A percentile compares a stretch with the other conserved stretches of the same genome.
Conservation (phyloP, 257 asterid genomes). For the Solanum chmielewskii region DNA sequence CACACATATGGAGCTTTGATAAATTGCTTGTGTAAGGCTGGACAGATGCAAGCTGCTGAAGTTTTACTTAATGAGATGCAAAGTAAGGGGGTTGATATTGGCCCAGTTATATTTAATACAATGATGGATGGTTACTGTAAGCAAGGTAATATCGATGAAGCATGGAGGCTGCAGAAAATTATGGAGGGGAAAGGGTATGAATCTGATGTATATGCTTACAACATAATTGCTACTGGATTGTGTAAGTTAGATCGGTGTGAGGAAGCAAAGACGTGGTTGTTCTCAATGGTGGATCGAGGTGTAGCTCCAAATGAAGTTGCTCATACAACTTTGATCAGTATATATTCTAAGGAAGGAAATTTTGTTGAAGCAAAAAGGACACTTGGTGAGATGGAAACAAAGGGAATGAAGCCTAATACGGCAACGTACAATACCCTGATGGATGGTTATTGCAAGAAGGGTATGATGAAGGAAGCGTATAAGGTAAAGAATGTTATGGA, state of each 20-base stretch:
- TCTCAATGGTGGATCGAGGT: conserved; percentile 55
- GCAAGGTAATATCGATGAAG: conserved; percentile 73
- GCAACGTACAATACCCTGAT: conserved; percentile 22
- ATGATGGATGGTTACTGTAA: conserved; percentile 82
- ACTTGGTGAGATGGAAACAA: conserved; percentile 13
- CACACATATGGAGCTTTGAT: conserved; percentile 70
- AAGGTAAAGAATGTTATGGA: conserved; percentile 44
- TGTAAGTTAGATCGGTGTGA: conserved; percentile 44
- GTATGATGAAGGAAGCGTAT: conserved; percentile 20
- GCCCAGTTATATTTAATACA: conserved; percentile 58
- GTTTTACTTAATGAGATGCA: conserved; percentile 73
- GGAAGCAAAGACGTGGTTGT: conserved; percentile 54
- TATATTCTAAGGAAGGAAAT: conserved; percentile 19
- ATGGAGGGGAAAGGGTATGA: conserved; percentile 74
- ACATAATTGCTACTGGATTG: conserved; percentile 52
- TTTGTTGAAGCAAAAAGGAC: conserved; percentile 21
- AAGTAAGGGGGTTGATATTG: conserved; percentile 47
- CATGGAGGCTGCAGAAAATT: conserved; percentile 33
- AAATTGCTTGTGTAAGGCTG: conserved; percentile 55
- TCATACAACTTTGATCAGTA: conserved; percentile 16
- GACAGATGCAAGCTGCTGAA: conserved; percentile 61
- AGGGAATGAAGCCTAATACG: conserved; percentile 16
- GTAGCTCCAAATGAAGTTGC: conserved; percentile 32
- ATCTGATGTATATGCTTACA: conserved; percentile 52
- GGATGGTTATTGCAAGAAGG: conserved; percentile 24